Percentiles rank a stretch among this genome's conserved stretches.
These are phyloP conservation scores for Trametes hirsuta DNA, from an alignment of 1,284 basidiomycete species.

Conservation along the genomic window DNA sequence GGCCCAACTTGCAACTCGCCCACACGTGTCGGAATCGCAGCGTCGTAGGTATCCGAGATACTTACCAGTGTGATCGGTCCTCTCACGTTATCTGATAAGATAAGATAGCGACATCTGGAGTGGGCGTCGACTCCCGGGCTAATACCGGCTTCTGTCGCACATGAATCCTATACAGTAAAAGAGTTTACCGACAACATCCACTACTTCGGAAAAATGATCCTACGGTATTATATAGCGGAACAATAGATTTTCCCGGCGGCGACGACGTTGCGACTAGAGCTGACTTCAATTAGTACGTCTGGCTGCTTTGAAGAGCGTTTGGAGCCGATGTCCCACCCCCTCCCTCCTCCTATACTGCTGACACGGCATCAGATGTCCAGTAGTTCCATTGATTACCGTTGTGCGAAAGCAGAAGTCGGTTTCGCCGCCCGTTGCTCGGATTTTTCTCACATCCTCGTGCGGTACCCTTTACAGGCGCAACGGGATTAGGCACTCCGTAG, in stretches of 20 bases:
- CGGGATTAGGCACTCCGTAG: neutral
- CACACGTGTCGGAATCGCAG: too few species aligned
- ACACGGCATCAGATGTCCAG: neutral
- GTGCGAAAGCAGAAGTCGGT: neutral
- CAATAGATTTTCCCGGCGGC: too few species aligned
- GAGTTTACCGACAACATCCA: slow-evolving; percentile 4
- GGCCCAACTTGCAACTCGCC: too few species aligned
- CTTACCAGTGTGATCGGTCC: neutral
- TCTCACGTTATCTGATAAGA: slow-evolving; percentile 13
- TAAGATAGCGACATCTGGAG: neutral
- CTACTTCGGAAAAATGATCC: slow-evolving; percentile 5
- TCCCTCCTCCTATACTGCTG: neutral
- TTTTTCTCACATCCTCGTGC: neutral
- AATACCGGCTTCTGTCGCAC: neutral
- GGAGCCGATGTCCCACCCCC: neutral
- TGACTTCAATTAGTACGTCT: too few species aligned
- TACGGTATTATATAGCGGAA: neutral
- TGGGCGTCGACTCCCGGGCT: neutral
- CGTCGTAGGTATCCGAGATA: neutral
- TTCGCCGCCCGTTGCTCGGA: neutral
- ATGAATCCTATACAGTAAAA: neutral
- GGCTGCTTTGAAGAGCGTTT: neutral
- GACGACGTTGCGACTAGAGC: too few species aligned
- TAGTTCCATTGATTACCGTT: neutral
- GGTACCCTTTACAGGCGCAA: too few species aligned